Evolutionary conservation across 2,329 filamentous ascomycete genomes (phyloP), one percentile per base, ranked within the genome.

Genomic region (Plectosphaerella sp.): DNA sequence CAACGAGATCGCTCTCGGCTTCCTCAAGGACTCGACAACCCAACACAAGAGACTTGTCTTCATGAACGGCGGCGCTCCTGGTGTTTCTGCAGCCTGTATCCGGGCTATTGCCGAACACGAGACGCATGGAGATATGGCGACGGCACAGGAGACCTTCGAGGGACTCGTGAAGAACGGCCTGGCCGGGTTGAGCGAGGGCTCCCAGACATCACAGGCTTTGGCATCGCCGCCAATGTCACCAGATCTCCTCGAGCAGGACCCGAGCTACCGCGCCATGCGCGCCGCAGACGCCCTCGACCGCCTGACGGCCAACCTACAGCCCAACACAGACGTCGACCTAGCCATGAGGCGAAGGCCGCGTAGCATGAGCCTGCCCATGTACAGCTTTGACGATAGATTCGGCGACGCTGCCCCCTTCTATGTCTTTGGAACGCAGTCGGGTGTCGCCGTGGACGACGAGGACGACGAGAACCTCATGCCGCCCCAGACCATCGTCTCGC

Each of bases 271-370:
- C 58, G 80, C 80, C 36, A 84, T 84, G 79, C 72, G 76, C 59
- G 80, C 79, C 15, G 82, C 81, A 8, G 81, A 84, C 51, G 76
- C 75, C 3, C 70, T 85, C 37, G 78, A 85, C 59, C 72, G 72
- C 50, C 69, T 80, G 56, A 84, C 80, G 0, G 79, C 75, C 47
- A 76, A 67, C 20, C 64, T 84, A n/a, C 79, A 84, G 55, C 70
- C 72, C 0, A 69, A 61, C 47, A 70, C 72, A 50, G 73, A 78
- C 42, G 62, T 79, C n/a, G 77, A 79, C 48, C 65, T 80, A 37
- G 73, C 73, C 1, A 57, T 64, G 28, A 58, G 58, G 2, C 56
- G 57, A 15, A 72, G 74, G 2, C 70, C 70, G 20, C 73, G 77
- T 52, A 80, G 79, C 57, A 70, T 72, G 45, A 82, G 75, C 54